A percentile compares a stretch with the other conserved stretches of the same genome.
These are phyloP conservation scores for Coffea humblotiana DNA, from an alignment of 305 asterid genomes.

Conservation along the genomic window DNA sequence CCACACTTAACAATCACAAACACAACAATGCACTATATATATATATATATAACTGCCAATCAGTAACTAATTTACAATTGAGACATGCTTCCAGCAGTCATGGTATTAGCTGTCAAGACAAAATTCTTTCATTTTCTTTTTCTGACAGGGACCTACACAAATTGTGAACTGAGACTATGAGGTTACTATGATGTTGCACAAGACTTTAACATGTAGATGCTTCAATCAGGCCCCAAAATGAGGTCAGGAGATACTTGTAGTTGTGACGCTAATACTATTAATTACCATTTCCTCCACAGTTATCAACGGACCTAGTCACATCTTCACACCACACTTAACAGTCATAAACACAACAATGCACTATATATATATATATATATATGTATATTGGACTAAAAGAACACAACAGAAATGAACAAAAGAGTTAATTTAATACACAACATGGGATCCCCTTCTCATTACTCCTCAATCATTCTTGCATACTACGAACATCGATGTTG, in stretches of 20 bases:
- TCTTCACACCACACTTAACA: too few relatives aligned
- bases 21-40: too few relatives aligned
- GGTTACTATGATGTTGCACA: neutral
- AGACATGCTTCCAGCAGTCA: neutral
- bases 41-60: neutral
- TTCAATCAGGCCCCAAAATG: neutral
- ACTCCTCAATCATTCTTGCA: neutral
- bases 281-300: neutral
- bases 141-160: neutral
- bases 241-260: neutral
- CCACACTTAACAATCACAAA: neutral
- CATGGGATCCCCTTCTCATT: neutral
- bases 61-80: neutral
- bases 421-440: too few relatives aligned
- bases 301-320: neutral
- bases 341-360: neutral
- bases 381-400: too few relatives aligned
- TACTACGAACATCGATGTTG: neutral
- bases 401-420: neutral
- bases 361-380: neutral
- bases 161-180: neutral
- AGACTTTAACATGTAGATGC: neutral
- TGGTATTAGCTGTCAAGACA: neutral
- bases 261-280: too few relatives aligned
- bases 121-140: too few relatives aligned